Evolutionary conservation across 495 filamentous ascomycete species (phyloP).

Genomic region (Hyaloscypha variabilis): DNA sequence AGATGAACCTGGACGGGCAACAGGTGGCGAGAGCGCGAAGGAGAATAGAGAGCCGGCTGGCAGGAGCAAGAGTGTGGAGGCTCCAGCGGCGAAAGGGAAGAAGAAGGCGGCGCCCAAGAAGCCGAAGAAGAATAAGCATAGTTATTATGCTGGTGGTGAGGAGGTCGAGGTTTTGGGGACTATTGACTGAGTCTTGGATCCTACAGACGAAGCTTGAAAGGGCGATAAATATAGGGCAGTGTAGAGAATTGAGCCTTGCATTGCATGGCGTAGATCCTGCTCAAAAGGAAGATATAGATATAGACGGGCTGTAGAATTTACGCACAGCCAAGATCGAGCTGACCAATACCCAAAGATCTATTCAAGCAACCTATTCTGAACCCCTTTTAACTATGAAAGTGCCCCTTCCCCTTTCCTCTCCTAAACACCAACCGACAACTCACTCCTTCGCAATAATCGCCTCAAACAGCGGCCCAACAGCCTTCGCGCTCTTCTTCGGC

Average conservation of each 20-base stretch:
- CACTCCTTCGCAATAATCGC: slow-evolving; percentile 53
- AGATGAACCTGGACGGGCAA: not conserved
- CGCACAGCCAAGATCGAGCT: not conserved
- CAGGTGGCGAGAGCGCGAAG: slow-evolving; percentile 21
- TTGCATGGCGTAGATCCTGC: not conserved
- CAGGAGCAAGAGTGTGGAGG: slow-evolving; percentile 13
- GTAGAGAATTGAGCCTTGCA: not conserved
- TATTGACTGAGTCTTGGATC: slow-evolving; percentile 15
- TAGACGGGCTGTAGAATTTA: not conserved
- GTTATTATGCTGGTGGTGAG: slow-evolving; percentile 24
- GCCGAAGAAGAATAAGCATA: slow-evolving; percentile 25
- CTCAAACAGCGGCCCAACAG: slow-evolving; percentile 64
- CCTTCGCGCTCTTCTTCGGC: slow-evolving; percentile 77
- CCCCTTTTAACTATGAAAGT: no score
- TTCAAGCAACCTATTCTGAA: not conserved
- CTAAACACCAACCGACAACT: not conserved
- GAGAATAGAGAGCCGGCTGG: slow-evolving; percentile 23
- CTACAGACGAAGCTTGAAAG: no score
- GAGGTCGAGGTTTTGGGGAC: slow-evolving; percentile 23
- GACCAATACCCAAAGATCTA: not conserved
- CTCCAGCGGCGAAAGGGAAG: slow-evolving; percentile 7
- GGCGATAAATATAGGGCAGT: not conserved
- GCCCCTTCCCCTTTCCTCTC: no score
- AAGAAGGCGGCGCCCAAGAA: slow-evolving; percentile 11
- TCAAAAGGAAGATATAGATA: not conserved